phyloP scores from a whole-genome alignment of 208 protist genomes.

The Leishmania turanica region DNA sequence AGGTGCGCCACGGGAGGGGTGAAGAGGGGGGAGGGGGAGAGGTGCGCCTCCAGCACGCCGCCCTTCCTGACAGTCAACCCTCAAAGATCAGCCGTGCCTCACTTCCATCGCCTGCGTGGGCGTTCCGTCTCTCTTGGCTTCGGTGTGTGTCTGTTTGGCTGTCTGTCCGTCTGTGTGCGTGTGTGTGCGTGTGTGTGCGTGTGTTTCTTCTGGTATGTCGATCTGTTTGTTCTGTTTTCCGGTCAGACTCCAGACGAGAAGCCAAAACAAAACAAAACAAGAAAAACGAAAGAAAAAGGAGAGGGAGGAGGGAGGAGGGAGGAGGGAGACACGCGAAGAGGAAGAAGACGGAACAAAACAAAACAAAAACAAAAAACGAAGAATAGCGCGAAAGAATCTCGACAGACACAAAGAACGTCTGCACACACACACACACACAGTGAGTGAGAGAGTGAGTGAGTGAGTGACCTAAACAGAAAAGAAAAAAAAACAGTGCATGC shows the following conservation, averaged over 20 bases:
- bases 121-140: background rate
- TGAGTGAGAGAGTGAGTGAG: too few relatives aligned
- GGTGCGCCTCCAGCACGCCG: background rate
- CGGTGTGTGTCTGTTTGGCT: too few relatives aligned
- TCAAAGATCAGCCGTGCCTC: background rate
- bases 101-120: background rate
- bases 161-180: too few relatives aligned
- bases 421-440: background rate
- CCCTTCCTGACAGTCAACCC: background rate
- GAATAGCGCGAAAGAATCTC: background rate
- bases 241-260: background rate
- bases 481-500: background rate
- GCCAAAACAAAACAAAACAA: background rate
- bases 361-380: background rate
- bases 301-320: background rate
- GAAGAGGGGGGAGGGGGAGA: background rate
- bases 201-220: too few relatives aligned
- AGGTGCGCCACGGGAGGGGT: background rate
- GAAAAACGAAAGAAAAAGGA: background rate
- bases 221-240: background rate
- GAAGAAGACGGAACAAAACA: background rate
- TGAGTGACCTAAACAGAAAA: background rate
- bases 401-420: background rate
- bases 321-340: background rate
- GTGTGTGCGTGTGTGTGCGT: accelerated